Evolutionary conservation across 805 yeast genomes (phyloP), one percentile per base, ranked within the genome.

Genomic region (Lipomyces starkeyi): DNA sequence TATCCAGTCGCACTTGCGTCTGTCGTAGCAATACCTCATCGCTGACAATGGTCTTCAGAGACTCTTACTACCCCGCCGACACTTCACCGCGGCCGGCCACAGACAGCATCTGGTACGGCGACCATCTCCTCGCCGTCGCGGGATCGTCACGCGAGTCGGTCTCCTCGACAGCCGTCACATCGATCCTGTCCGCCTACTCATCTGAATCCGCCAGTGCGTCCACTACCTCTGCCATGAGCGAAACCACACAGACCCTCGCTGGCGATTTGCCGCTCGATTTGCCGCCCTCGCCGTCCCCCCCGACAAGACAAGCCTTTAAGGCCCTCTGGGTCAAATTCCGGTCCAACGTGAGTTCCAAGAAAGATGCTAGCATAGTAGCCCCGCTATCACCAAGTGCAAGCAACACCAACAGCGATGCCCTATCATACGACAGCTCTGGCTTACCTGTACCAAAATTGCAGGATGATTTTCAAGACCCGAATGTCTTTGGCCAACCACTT

Each of bases 401-500:
- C 37, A 64, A 53, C 27, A 63, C 62, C 35, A 64, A 61, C 27
- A 58, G 61, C 61, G 61, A 58, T 14, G 63, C 14, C 57, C 63
- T 11, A 32, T 55, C 32, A 63, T 55, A 54, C 29, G 59, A 57
- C 52, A 40, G 25, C 49, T 17, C 47, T 37, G 29, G n/a, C 29
- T 6, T 27, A n/a, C 17, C 49, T 17, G 20, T 9, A 40, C 60
- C 47, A 20, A 58, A 20, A 27, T 3, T 22, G 32, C 32, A 29
- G 17, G 58, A 49, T 68, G 57, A 72, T 64, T 43, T 74, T 71
- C 55, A 69, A 70, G 49, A 58, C 66, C 73, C 78, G 25, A 60
- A 61, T 58, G 87, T 95, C 66, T 90, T 95, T 83, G 98, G 97
- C 17, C 92, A 89, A 3, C 86, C 94, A 1, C 82, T 95, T 43